Evolutionary conservation across 1,284 basidiomycete species (phyloP), one percentile per base, ranked within the genome.

Genomic region (Fistulina hepatica): DNA sequence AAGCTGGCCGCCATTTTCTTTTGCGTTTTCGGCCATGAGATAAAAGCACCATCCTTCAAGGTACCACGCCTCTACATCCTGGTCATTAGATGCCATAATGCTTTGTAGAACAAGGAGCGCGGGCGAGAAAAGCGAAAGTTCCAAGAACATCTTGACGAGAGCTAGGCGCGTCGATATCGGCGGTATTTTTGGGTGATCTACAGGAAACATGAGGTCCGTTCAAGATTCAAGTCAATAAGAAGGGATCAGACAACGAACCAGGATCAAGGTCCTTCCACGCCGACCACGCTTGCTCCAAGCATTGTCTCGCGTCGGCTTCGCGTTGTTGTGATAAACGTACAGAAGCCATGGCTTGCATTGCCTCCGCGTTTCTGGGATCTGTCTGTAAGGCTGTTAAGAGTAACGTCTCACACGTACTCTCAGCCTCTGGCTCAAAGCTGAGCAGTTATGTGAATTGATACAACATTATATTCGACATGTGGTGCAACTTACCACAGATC

Each of bases 11-110:
- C 68, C 72, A 21, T 57, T 67, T 44, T 76, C 74, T 43, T 71
- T 67, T 12, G 72, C 71, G 43, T 74, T 69, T 52, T 84, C 77
- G 0, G 73, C 69, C 71, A 80, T 76, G 28, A 93, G 64, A 63
- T 79, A 89, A 68, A 89, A 91, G 42, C 85, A 82, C 88, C 90
- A 93, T 37, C 90, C 92, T 55, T 92, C 85, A n/a, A 94, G 71
- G 56, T 95, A 95, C 74, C 90, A 93, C 3, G 82, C 88, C 52
- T 94, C 91, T 5, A 92, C 78, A 40, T 91, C 83, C 52, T 90
- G 75, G 47, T 91, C 85, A 57, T 94, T 88, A 9, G 80, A 67
- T 9, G 81, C 74, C 56, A 93, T 81, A 19, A 92, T 70, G 4
- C 80, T 81, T 28, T 85, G 75, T 10, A 95, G 60, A 5, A 92